phyloP scores from a whole-genome alignment of 2,329 filamentous ascomycete genomes.

The Fusarium sp. region DNA sequence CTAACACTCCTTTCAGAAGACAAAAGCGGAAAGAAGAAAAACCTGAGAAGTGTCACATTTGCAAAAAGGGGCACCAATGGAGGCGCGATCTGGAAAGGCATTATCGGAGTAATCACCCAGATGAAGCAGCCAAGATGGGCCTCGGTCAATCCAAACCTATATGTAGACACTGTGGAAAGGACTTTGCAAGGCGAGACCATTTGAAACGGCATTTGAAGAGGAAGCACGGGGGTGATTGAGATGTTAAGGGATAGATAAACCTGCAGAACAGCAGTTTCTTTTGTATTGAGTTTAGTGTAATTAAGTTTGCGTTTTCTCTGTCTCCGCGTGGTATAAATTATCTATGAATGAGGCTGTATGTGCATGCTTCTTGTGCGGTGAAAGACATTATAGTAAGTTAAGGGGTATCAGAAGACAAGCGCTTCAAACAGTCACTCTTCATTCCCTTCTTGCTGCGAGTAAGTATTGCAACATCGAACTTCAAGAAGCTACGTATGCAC shows the following conservation, averaged over 20 bases:
- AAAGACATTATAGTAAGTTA: background rate
- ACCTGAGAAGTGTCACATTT: constrained; percentile 14
- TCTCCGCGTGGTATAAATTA: too few relatives aligned
- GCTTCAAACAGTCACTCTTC: background rate
- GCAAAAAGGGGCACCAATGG: constrained; percentile 6
- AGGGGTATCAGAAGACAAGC: background rate
- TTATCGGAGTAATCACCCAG: background rate
- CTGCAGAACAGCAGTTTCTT: background rate
- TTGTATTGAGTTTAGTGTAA: constrained; percentile 2
- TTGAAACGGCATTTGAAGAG: constrained; percentile 9
- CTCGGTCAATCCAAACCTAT: background rate
- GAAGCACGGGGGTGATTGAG: constrained; percentile 16
- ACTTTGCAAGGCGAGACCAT: constrained; percentile 20
- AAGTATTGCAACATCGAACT: background rate
- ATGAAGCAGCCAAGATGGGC: constrained; percentile 3
- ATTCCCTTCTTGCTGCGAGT: background rate
- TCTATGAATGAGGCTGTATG: background rate
- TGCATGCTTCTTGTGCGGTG: too few relatives aligned
- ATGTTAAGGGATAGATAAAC: background rate
- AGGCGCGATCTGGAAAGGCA: constrained; percentile 13
- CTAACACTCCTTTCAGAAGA: constrained; percentile 8
- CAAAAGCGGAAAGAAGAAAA: constrained; percentile 12
- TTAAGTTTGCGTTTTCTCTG: background rate
- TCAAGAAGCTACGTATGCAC: background rate
- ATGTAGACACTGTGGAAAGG: constrained; percentile 1